Evolutionary conservation across 2,329 filamentous ascomycete species (phyloP), one percentile per base, ranked within the genome.

Genomic region (Phaeosphaeria sp.): DNA sequence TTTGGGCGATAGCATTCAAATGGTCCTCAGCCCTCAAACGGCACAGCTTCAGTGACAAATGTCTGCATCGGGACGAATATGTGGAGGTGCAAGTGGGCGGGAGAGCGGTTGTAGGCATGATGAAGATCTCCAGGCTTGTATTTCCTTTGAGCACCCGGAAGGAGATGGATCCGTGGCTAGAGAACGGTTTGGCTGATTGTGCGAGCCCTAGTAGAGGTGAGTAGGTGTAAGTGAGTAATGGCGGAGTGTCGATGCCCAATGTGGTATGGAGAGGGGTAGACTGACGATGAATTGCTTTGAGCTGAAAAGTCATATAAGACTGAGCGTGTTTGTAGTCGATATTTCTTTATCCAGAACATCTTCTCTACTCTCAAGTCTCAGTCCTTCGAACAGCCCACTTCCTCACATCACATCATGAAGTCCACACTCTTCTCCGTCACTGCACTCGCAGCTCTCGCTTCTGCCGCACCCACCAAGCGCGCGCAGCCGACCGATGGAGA

Each of bases 401-500:
- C 33, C 49, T 33, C 51, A 36, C 30, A 20, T 25, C 6, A 52
- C 36, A 51, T 20, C 43, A 42, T 66, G 63, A 64, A 64, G 57
- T 63, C 59, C 17, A 56, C 63, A 42, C 20, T 59, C 48, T 52
- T 60, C 51, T 50, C 60, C 27, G 18, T 60, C 33, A 51, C 55
- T 51, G 51, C 60, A 11, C 49, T 65, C 9, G 52, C 60, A 21
- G 63, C 59, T 11, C 51, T 62, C 44, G 47, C 57, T 39, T 61
- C 65, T 6, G 56, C 59, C 22, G 65, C 71, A 6, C 66, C 70
- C n/a, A 70, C 70, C 52, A 65, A 70, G 63, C 72, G 70, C 49
- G 59, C 59, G 20, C 44, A 56, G 40, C 65, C 63, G 27, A 55
- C 59, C 11, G 69, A 75, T 49, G 66, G 49, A 51, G 67, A 64